These are phyloP conservation scores for Fraxinus angustifolia DNA, from an alignment of 305 asterid genomes.

Conservation along the genomic window DNA sequence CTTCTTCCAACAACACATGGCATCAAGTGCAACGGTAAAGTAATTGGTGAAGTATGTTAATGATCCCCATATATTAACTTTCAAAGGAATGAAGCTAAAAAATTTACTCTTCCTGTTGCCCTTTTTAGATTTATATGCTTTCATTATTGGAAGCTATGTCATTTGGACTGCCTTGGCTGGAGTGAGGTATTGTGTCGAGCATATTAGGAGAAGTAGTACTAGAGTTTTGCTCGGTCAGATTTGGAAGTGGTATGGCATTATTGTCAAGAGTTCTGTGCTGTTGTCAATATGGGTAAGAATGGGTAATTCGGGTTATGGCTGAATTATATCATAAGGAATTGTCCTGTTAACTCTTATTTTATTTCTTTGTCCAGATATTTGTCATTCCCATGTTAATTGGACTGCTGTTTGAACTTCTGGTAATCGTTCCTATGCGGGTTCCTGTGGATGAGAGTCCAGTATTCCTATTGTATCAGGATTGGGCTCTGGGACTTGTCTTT, in stretches of 20 bases:
- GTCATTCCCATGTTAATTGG: constrained; percentile 92
- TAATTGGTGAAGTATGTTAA: constrained; percentile 11
- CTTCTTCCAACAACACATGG: constrained; percentile 91
- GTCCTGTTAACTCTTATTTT: constrained; percentile 8
- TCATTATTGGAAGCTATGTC: constrained; percentile 89
- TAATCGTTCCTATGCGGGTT: constrained; percentile 93
- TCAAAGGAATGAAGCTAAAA: neutral
- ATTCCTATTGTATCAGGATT: constrained; percentile 92
- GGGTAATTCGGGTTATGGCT: neutral
- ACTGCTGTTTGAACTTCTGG: constrained; percentile 90
- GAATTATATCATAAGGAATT: neutral
- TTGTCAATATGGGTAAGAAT: constrained; percentile 85
- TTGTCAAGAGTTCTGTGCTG: constrained; percentile 73
- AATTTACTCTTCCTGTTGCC: neutral
- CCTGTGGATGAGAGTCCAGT: constrained; percentile 97
- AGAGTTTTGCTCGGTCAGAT: constrained; percentile 57
- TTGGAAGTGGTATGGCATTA: constrained; percentile 91
- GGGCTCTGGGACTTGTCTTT: constrained; percentile 95
- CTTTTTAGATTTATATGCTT: constrained; percentile 75
- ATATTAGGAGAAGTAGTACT: constrained; percentile 64
- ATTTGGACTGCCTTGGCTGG: constrained; percentile 96
- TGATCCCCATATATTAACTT: neutral
- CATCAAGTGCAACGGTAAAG: constrained; percentile 88
- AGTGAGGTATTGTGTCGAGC: constrained; percentile 70
- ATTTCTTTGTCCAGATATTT: constrained; percentile 51